Evolutionary conservation across 768 basidiomycete genomes (phyloP), one percentile per base, ranked within the genome.

Genomic region (Lenzites betulinus): DNA sequence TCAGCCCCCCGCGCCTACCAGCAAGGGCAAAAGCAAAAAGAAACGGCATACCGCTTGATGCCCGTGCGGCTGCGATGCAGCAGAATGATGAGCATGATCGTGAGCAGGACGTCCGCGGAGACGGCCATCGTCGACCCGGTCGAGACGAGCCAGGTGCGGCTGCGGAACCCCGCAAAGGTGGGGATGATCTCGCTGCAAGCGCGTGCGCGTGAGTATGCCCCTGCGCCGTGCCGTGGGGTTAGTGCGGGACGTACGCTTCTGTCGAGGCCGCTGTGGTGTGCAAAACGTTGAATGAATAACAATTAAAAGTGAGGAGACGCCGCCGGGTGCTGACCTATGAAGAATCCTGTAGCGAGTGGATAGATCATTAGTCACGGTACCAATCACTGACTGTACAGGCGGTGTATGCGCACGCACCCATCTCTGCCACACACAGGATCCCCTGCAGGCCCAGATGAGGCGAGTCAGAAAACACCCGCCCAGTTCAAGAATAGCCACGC

Each of bases 61-160:
- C 59, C 59, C 6, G 59, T 60, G 1, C 59, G 59, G 38, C 44
- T 60, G 13, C 43, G 46, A 3, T n/a, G 51, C 7, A 60, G 36
- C 13, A 49, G 7, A 2, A 47, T 1, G 11, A 54, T 60, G 15
- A 60, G 59, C 11, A 23, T 25, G 3, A 13, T n/a, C 0, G 59
- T 60, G 26, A 60, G 46, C 26, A 54, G 12, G 1, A 47, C 36
- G 38, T 60, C 59, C 9, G 51, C 59, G 2, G 36, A 28, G 22
- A 53, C 42, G 12, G 58, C 58, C 33, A 53, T 36, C 1, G 35
- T 46, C 7, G 35, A 39, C 9, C 25, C 25, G 18, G 44, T 28
- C 6, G 58, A 47, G 4, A 59, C 44, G 30, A 59, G 43, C 51
- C 58, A 47, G 51, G 38, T 39, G 38, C 38, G 38, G 38, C 26